Evolutionary conservation across 2,329 filamentous ascomycete species (phyloP).

Genomic region (Metarhizium robertsii): DNA sequence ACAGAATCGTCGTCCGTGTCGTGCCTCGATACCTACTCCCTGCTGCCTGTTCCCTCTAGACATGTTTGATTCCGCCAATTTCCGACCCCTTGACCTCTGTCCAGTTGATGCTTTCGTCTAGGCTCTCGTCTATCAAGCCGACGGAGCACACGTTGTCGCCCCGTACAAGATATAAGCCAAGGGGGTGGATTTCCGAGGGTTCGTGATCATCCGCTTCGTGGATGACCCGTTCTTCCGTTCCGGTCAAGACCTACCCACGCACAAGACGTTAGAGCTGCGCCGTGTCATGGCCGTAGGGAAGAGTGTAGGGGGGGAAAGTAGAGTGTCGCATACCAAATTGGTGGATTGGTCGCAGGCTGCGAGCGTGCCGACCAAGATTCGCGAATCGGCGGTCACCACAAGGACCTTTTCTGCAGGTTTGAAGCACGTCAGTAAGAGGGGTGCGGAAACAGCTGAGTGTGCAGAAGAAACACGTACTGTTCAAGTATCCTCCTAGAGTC

Average conservation of each 20-base stretch:
- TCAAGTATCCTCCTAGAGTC: conserved; percentile 34
- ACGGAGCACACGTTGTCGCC: conserved; percentile 92
- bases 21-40: not conserved
- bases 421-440: not conserved
- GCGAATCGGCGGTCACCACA: conserved; percentile 85
- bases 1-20: not conserved
- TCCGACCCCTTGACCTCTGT: conserved; percentile 74
- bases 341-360: conserved; percentile 84
- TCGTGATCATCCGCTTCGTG: conserved; percentile 76
- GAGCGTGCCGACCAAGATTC: conserved; percentile 74
- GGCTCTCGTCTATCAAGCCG: conserved; percentile 78
- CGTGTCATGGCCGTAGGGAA: not conserved
- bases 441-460: not conserved
- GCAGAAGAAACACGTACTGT: conserved; percentile 23
- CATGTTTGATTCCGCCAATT: conserved; percentile 78
- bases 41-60: conserved; percentile 25
- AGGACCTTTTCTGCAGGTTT: conserved; percentile 67
- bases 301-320: not conserved
- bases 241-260: conserved; percentile 55
- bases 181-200: conserved; percentile 66
- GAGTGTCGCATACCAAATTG: conserved; percentile 54
- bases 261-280: not conserved
- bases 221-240: conserved; percentile 84
- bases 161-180: conserved; percentile 85
- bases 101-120: conserved; percentile 92